A percentile compares a stretch with the other conserved stretches of the same genome.
Conservation (phyloP, 2,329 filamentous ascomycete species). For the Geosmithia flava region DNA sequence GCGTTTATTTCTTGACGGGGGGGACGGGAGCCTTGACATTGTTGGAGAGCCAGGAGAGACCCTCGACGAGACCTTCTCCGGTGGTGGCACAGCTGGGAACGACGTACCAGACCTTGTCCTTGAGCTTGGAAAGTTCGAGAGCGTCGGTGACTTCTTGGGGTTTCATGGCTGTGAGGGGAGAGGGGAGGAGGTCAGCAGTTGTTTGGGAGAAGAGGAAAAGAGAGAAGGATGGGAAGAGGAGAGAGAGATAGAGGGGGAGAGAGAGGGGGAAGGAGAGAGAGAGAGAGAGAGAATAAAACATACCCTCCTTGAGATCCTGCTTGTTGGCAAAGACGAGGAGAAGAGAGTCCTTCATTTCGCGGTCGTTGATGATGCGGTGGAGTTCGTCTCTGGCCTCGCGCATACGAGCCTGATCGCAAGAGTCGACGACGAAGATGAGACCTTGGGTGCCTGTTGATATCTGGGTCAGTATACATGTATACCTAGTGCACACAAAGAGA, state of each 20-base stretch:
- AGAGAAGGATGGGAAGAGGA: neutral
- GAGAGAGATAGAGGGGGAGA: neutral
- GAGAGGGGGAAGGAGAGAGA: conserved; percentile 4
- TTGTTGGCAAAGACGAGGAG: conserved; percentile 97
- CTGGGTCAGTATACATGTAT: neutral
- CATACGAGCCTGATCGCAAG: conserved; percentile 80
- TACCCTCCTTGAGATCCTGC: conserved; percentile 82
- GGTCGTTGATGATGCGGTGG: conserved; percentile 94
- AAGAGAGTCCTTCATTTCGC: conserved; percentile 93
- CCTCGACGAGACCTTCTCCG: conserved; percentile 70
- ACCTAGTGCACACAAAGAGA: too few relatives aligned
- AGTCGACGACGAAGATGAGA: conserved; percentile 97
- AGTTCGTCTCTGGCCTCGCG: conserved; percentile 89
- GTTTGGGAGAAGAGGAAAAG: neutral
- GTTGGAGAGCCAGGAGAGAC: conserved; percentile 72
- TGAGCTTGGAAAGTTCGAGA: conserved; percentile 63
- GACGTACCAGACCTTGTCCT: conserved; percentile 77
- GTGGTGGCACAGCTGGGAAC: conserved; percentile 73
- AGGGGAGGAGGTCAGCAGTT: neutral
- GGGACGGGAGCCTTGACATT: conserved; percentile 59
- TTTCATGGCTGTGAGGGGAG: conserved; percentile 50
- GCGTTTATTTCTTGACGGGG: conserved; percentile 41
- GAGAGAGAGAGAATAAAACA: conserved; percentile 10
- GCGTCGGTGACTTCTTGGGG: conserved; percentile 69
- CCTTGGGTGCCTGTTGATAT: conserved; percentile 68